Evolutionary conservation across 2,329 filamentous ascomycete genomes (phyloP), one percentile per base, ranked within the genome.

Genomic region (Trichophaea hybrida): DNA sequence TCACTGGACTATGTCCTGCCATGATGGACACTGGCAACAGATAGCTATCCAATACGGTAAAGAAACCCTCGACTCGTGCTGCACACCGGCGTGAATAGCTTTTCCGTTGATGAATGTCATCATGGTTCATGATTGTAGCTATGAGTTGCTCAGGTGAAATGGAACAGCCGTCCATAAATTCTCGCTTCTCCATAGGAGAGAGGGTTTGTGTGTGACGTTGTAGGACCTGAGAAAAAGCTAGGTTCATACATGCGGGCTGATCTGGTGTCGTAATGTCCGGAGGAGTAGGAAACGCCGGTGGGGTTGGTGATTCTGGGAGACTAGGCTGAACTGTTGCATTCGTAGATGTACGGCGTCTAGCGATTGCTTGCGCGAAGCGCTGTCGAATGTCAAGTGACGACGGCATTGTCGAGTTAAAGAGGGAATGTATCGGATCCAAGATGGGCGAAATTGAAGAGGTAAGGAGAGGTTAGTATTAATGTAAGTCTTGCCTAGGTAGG

Each of bases 21-120:
- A 53, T 44, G 37, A 53, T 43, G 6, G 57, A 33, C 32, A 59
- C 13, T n/a, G 57, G 46, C 34, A 17, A 43, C 32, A 59, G 38
- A 46, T 59, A 59, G 13, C 33, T 43, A 35, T 59, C 37, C 7
- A 59, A 34, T 0, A 43, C 46, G 6, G 57, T 59, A 4, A 59
- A 43, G 35, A 59, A 44, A 2, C 38, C 49, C 40, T 59, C 1
- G 33, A 59, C 37, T 17, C 57, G 37, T 10, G 48, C 10, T 31
- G 33, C 34, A 17, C 12, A 59, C 43, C 32, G 17, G 35, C 57
- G 46, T 1, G 57, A 46, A 32, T 33, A 4, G 15, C 57, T 59
- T n/a, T 37, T 32, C 4, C 17, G 33, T 4, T 33, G 34, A 31
- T 59, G 57, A 6, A 8, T 46, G 4, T 54, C 37, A 46, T 59